These are phyloP conservation scores for Rhodomyrtus tomentosa DNA, from an alignment of 345 rosid genomes.

Conservation along the genomic window DNA sequence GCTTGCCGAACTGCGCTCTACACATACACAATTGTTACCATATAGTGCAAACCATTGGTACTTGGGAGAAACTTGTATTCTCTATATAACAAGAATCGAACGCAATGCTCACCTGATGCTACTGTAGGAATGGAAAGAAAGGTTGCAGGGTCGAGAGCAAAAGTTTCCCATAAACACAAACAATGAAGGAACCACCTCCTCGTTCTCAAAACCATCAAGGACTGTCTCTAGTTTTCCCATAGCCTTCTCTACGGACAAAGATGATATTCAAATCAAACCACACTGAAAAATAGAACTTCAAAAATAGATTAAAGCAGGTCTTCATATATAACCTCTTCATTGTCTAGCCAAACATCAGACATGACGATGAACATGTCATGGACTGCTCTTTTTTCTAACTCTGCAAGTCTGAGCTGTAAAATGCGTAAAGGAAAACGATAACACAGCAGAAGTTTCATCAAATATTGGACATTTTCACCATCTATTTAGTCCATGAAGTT, in stretches of 20 bases:
- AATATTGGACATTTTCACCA: not conserved
- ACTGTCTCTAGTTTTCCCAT: slow-evolving; percentile 66
- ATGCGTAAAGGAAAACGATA: slow-evolving; percentile 15
- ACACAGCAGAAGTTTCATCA: not conserved
- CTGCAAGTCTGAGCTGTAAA: slow-evolving; percentile 49
- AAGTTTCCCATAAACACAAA: slow-evolving; percentile 97
- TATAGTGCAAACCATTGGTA: not conserved
- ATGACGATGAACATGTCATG: slow-evolving; percentile 83
- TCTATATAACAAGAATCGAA: not conserved
- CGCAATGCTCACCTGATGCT: slow-evolving; percentile 51
- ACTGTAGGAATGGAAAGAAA: slow-evolving; percentile 64
- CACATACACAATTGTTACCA: not conserved
- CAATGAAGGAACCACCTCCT: slow-evolving; percentile 76
- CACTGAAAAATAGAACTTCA: not conserved
- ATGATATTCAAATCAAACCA: slow-evolving; percentile 21
- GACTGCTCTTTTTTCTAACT: slow-evolving; percentile 55
- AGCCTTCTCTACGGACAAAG: slow-evolving; percentile 54
- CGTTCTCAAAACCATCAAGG: slow-evolving; percentile 68
- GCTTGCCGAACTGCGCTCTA: slow-evolving; percentile 70
- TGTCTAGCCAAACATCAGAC: slow-evolving; percentile 87
- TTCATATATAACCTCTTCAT: slow-evolving; percentile 52
- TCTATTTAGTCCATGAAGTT: not conserved
- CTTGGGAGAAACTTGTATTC: not conserved
- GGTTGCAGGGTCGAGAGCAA: slow-evolving; percentile 74
- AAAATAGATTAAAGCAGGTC: not conserved